Base-by-base conservation (phyloP, 768 basidiomycete genomes). In the Pleurotus tuoliensis region DNA sequence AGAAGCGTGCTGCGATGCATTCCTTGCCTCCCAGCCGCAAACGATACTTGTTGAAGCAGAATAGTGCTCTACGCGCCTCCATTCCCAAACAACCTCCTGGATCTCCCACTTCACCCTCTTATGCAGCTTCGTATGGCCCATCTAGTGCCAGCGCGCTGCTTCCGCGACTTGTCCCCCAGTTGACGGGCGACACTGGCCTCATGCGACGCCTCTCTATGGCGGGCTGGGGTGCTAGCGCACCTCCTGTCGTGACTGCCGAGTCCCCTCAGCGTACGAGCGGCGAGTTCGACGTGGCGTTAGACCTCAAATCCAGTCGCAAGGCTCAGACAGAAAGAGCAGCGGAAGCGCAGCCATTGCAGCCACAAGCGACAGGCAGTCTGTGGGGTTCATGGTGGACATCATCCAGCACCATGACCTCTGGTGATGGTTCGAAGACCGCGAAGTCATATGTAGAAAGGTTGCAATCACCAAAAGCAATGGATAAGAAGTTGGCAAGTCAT, bases 321-420 rank as follows among this genome's bases (percentile, higher is more conserved):
- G 63, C 59, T 12, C 67, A 69, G 40, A 59, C 66, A 15, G 67
- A 75, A 47, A 76, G 67, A 45, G 48, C 61, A 1, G 63, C 59
- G 4, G 77, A 74, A 18, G 58, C 62, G 22, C 71, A 54, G 18
- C 73, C 73, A 8, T 64, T 84, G 24, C 82, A 81, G 53, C 78
- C 87, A 12, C 91, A 93, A 64, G 76, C 63, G 13, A 92, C 91
- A 2, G 91, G 92, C 7, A 81, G 89, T 9, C 70, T 90, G 34
- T 93, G 89, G 83, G 77, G 80, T 56, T 82, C 77, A 55, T 93
- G 84, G 84, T 94, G 88, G 88, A 68, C 76, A 25, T 82, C 80
- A n/a, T 79, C 87, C 6, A 86, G 86, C 4, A 82, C 80, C 3
- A 78, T 80, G 13, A 80, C 73, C 57, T 62, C 56, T 39, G 50